Base-by-base conservation (phyloP, 1,284 basidiomycete species). In the Prillingera fragicola region DNA sequence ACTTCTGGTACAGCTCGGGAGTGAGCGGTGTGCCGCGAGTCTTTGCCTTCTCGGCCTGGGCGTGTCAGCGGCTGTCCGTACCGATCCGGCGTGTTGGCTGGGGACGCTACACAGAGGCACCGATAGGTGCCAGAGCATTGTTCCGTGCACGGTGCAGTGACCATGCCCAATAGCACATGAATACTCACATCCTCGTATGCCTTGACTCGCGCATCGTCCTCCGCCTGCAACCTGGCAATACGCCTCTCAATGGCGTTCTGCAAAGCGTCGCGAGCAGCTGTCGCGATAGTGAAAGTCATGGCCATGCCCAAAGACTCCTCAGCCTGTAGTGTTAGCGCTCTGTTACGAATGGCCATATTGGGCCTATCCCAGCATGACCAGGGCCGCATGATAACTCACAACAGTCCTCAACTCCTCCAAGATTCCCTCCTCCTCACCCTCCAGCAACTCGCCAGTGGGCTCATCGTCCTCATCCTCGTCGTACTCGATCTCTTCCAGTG, bases 251-350 rank as follows among this genome's bases (percentile, higher is more conserved):
- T 78, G 24, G 92, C 70, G 13, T 67, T 63, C 3, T 82, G 80
- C 12, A 96, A 73, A 38, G 81, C 77, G 65, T 96, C 92, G 51
- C 86, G 78, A 34, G 96, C 77, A 58, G 88, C 84, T 3, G 87
- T 84, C 4, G 90, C 85, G 6, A 98, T 77, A 0, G 92, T 89
- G 65, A 96, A 98, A 10, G 90, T 92, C 91, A 97, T 96, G 2
- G 94, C 90, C 84, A 96, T 94, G 28, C 91, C 91, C 19, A 90
- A 65, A 57, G 87, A 92, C 63, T 96, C 91, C 63, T 85, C 80
- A 22, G 85, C 91, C 87, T 91, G 50, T 21, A 31, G 17, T 5
- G 29, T 13, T 13, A 36, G 43, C 19, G 27, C 10, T 8, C 9
- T 38, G 10, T 23, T 7, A n/a, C 5, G 24, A 27, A 25, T 3